phyloP scores from a whole-genome alignment of 495 filamentous ascomycete genomes.

The Xylaria castorea region DNA sequence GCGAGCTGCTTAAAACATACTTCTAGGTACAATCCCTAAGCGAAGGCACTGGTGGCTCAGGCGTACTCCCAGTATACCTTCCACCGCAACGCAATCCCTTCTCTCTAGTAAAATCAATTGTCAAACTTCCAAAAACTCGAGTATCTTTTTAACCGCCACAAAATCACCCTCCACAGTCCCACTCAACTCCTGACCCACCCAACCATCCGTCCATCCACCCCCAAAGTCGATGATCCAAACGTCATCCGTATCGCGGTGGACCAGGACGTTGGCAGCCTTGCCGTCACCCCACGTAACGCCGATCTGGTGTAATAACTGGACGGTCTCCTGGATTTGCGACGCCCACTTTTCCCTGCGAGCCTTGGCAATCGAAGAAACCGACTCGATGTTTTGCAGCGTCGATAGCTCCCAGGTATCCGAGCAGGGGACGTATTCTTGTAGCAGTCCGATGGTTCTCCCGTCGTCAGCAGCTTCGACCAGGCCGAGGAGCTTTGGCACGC shows the following conservation, averaged over 20 bases:
- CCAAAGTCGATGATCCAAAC: slow-evolving; percentile 57
- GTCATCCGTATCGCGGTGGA: slow-evolving; percentile 48
- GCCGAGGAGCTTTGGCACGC: slow-evolving; percentile 28
- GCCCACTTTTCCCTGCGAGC: slow-evolving; percentile 27
- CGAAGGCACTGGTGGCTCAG: slow-evolving; percentile 7
- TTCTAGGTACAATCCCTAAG: not conserved
- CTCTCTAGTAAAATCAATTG: slow-evolving; percentile 1
- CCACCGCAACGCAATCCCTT: slow-evolving; percentile 9
- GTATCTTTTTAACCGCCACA: slow-evolving; percentile 37
- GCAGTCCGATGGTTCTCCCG: slow-evolving; percentile 19
- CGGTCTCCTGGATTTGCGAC: slow-evolving; percentile 27
- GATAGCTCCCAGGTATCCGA: slow-evolving; percentile 21
- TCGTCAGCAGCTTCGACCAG: slow-evolving; percentile 15
- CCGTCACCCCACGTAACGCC: slow-evolving; percentile 56
- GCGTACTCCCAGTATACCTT: not conserved
- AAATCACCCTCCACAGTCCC: slow-evolving; percentile 52
- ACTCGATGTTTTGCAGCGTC: slow-evolving; percentile 22
- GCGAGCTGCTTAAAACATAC: not conserved
- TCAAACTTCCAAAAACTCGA: slow-evolving; percentile 51
- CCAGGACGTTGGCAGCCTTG: slow-evolving; percentile 54
- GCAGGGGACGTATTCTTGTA: slow-evolving; percentile 22
- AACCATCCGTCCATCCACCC: slow-evolving; percentile 53
- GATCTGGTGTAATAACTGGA: slow-evolving; percentile 41
- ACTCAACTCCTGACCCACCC: slow-evolving; percentile 47
- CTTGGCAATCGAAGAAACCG: slow-evolving; percentile 25